A percentile compares a stretch with the other conserved stretches of the same genome.
Evolutionary conservation across 2,329 filamentous ascomycete genomes (phyloP).

Genomic region (Trichoderma breve): DNA sequence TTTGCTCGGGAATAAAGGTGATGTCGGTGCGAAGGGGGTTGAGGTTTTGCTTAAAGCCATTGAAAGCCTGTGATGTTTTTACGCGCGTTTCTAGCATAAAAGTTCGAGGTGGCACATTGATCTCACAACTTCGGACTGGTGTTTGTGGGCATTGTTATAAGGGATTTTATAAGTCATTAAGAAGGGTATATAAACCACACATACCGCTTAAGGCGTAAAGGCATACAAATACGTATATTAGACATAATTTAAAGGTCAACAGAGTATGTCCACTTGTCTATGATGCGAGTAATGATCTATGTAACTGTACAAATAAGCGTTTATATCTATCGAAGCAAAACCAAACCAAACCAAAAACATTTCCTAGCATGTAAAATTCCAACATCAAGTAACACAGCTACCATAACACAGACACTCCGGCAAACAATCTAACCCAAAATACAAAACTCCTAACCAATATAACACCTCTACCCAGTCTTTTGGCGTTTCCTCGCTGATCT

Average conservation of each 20-base stretch:
- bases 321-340: neutral
- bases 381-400: neutral
- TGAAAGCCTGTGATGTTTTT: slow-evolving; percentile 48
- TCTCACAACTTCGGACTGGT: neutral
- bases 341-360: neutral
- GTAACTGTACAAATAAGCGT: neutral
- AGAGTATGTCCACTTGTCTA: neutral
- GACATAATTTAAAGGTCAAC: neutral
- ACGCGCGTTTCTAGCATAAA: neutral
- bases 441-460: neutral
- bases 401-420: neutral
- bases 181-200: neutral
- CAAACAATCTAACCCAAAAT: neutral
- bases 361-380: neutral
- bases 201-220: neutral
- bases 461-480: neutral
- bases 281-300: neutral
- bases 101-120: neutral
- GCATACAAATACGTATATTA: neutral
- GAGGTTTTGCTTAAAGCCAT: slow-evolving; percentile 61
- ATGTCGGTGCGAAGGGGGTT: slow-evolving; percentile 51
- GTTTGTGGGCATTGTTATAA: slow-evolving; percentile 9
- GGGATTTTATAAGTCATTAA: neutral
- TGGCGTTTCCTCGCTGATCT: slow-evolving; percentile 14
- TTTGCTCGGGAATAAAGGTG: slow-evolving; percentile 61